phyloP scores from a whole-genome alignment of 2,329 filamentous ascomycete species.

The Penicillium sp. region DNA sequence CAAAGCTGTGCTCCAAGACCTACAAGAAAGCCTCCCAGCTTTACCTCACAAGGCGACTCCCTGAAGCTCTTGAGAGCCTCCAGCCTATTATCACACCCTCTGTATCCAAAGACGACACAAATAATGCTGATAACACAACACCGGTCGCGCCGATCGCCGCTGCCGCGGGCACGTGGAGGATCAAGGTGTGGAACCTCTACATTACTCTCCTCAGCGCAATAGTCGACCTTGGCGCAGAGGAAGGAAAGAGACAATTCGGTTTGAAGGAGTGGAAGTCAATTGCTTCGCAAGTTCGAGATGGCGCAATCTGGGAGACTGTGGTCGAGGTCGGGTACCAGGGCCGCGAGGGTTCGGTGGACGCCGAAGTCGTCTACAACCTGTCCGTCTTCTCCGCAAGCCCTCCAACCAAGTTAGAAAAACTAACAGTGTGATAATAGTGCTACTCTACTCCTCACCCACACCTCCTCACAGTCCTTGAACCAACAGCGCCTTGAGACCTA shows the following conservation, averaged over 20 bases:
- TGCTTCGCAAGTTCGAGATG: constrained; percentile 81
- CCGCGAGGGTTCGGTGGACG: constrained; percentile 85
- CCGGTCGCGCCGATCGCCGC: constrained; percentile 71
- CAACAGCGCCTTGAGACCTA: constrained; percentile 88
- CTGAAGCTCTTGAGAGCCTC: constrained; percentile 84
- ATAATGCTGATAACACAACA: constrained; percentile 50
- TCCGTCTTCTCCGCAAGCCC: constrained; percentile 35
- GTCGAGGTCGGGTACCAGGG: constrained; percentile 85
- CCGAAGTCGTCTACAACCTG: constrained; percentile 75
- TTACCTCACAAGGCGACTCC: constrained; percentile 89
- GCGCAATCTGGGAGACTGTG: constrained; percentile 92
- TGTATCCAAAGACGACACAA: constrained; percentile 40
- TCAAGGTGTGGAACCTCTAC: constrained; percentile 98
- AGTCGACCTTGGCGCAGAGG: constrained; percentile 82
- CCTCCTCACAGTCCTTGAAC: constrained; percentile 77
- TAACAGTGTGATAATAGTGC: constrained; percentile 63
- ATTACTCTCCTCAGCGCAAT: constrained; percentile 90
- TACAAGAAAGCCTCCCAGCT: constrained; percentile 94
- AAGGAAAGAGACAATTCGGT: constrained; percentile 87
- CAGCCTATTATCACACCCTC: constrained; percentile 74
- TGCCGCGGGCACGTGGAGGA: constrained; percentile 77
- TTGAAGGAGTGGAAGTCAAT: constrained; percentile 80
- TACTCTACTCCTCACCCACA: constrained; percentile 87
- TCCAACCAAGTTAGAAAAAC: background rate
- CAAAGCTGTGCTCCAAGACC: constrained; percentile 72